A percentile compares a stretch with the other conserved stretches of the same genome.
Conservation (phyloP, 257 asterid species). For the Capsicum chinense region DNA sequence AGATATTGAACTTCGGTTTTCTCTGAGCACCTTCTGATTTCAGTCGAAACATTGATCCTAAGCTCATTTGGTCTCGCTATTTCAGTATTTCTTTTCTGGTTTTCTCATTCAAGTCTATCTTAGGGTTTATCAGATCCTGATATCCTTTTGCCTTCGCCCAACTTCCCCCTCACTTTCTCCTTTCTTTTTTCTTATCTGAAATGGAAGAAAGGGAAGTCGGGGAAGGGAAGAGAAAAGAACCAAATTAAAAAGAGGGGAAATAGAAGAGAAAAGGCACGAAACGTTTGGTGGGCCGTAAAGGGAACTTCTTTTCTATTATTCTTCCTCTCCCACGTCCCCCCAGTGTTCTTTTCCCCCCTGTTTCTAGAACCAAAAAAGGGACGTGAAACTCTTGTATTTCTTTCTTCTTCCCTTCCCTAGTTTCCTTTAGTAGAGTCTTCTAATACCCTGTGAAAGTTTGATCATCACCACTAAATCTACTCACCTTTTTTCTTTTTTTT, state of each 20-base stretch:
- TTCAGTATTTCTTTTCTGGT: not conserved
- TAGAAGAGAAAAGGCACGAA: not conserved
- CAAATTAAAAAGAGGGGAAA: not conserved
- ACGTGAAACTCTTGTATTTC: not conserved
- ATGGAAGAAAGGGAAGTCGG: not conserved
- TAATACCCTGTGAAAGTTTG: not conserved
- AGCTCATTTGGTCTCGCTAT: not conserved
- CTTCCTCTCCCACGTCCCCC: not conserved
- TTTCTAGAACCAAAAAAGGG: constrained; percentile 4
- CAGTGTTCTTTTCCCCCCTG: not conserved
- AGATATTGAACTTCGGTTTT: not conserved
- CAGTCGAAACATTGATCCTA: not conserved
- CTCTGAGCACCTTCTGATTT: not conserved
- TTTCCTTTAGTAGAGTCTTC: not conserved
- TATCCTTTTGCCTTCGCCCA: not conserved
- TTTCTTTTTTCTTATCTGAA: not conserved
- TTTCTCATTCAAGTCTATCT: not conserved
- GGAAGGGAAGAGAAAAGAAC: not conserved
- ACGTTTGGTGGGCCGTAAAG: not conserved
- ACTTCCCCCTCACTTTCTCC: not conserved
- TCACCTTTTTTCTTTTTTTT: too few relatives aligned
- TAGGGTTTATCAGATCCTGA: not conserved
- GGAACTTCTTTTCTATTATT: not conserved
- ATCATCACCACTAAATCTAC: not conserved
- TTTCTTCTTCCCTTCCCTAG: not conserved